These are phyloP conservation scores for Suillus fuscotomentosus DNA, from an alignment of 768 basidiomycete species.

Conservation along the genomic window DNA sequence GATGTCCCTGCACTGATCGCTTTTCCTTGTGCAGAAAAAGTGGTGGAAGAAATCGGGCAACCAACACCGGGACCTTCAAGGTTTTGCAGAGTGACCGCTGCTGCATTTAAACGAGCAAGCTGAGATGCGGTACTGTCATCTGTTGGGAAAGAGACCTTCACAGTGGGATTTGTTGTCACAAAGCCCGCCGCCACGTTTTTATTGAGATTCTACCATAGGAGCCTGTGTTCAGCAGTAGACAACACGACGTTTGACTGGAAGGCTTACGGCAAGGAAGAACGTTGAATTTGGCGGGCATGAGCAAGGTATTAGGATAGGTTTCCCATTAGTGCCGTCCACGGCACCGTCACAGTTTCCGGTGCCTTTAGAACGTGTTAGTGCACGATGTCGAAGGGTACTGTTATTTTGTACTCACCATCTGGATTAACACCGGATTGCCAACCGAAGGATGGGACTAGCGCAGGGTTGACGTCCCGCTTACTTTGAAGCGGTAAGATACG, in stretches of 20 bases:
- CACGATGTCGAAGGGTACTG: neutral
- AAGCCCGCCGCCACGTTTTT: constrained; percentile 60
- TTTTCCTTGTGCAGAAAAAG: constrained; percentile 42
- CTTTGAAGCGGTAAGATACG: neutral
- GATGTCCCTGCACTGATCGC: constrained; percentile 21
- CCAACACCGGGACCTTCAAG: constrained; percentile 64
- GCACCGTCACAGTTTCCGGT: constrained; percentile 73
- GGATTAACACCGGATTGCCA: constrained; percentile 56
- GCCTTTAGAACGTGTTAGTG: constrained; percentile 26
- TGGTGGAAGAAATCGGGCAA: constrained; percentile 66
- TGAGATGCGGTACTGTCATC: constrained; percentile 52
- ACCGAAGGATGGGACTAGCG: constrained; percentile 62
- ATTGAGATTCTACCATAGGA: constrained; percentile 36
- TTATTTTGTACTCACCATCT: constrained; percentile 41
- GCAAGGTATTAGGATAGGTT: constrained; percentile 61
- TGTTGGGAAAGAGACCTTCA: constrained; percentile 61
- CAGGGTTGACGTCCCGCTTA: constrained; percentile 48
- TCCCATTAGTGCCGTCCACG: constrained; percentile 52
- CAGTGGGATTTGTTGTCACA: constrained; percentile 62
- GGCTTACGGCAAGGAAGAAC: constrained; percentile 48
- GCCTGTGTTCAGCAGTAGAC: neutral
- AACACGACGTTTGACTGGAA: constrained; percentile 9
- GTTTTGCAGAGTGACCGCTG: constrained; percentile 72
- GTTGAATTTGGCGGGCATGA: constrained; percentile 57
- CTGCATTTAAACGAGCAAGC: constrained; percentile 55